Base-by-base conservation (phyloP, 805 yeast species). In the Citeromyces nyonsensis region DNA sequence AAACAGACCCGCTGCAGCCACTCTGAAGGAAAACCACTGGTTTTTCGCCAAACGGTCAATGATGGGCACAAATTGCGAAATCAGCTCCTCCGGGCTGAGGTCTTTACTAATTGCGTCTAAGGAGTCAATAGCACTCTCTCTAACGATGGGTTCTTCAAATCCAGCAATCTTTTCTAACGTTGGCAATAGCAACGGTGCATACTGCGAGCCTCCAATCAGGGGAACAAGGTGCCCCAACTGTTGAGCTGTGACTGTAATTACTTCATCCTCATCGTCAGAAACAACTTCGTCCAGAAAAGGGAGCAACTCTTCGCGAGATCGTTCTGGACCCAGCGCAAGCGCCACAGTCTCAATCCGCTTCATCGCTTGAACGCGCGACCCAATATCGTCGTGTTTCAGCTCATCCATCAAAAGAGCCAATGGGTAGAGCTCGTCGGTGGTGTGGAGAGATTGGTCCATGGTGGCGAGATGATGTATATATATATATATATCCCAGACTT, bases 261-360 rank as follows among this genome's bases (percentile, higher is more conserved):
- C 95, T 57, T 91, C 99, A 55, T 91, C 99, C 57, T 91, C 99
- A 52, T 93, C 99, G 45, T 91, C 99, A 42, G 82, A 91, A 7
- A 86, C 84, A 15, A 79, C 91, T 38, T 79, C 86, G 42, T 77
- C 83, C 39, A 91, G 65, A 47, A 88, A 91, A 25, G 97, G 96
- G 34, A 91, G 63, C 48, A 91, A 66, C 52, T 91, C 98, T 30
- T 68, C 67, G 37, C 95, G 66, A 8, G 97, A 81, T 48, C 97
- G 70, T 51, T 84, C 94, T 5, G 91, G 86, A 6, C 98, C 98
- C 36, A 91, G 60, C 3, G 97, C 98, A 33, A 84, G 63, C 24
- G 97, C 94, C 48, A 91, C 88, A 24, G 96, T 88, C 43, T 86
- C 93, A 42, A 93, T 63, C 43, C 91, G 74, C 46, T 80, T 81